A percentile compares a stretch with the other conserved stretches of the same genome.
Conservation (phyloP, 2,329 filamentous ascomycete species). For the Emericellopsis cladophorae region DNA sequence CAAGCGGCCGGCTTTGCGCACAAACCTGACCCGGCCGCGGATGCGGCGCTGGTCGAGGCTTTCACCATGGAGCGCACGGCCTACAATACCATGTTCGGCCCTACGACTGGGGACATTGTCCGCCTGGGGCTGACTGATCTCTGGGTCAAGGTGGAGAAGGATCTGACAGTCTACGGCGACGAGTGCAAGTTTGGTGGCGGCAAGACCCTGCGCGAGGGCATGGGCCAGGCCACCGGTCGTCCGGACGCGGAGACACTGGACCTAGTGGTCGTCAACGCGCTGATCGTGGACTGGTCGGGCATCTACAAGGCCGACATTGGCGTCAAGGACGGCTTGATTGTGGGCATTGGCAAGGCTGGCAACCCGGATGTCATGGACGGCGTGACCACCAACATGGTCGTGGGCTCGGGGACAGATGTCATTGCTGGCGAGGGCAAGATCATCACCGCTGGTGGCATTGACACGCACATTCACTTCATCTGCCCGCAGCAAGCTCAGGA, state of each 20-base stretch:
- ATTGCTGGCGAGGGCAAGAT: conserved; percentile 86
- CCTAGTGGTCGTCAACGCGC: conserved; percentile 76
- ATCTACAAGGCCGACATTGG: conserved; percentile 97
- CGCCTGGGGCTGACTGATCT: conserved; percentile 73
- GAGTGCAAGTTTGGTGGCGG: conserved; percentile 94
- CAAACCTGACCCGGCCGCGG: conserved; percentile 48
- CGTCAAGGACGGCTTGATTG: conserved; percentile 76
- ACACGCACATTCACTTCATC: conserved; percentile 88
- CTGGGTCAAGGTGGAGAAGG: conserved; percentile 83
- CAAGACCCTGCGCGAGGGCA: conserved; percentile 86
- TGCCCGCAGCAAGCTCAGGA: conserved; percentile 87
- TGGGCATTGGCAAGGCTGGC: conserved; percentile 84
- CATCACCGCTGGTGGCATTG: conserved; percentile 78
- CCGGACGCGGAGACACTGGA: conserved; percentile 63
- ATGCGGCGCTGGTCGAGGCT: conserved; percentile 34
- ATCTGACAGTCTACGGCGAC: conserved; percentile 75
- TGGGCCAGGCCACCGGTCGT: conserved; percentile 81
- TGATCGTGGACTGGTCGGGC: conserved; percentile 82
- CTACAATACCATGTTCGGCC: conserved; percentile 85
- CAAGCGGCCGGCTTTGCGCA: conserved; percentile 69
- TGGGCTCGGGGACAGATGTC: conserved; percentile 84
- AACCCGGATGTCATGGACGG: conserved; percentile 97
- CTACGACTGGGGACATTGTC: conserved; percentile 78
- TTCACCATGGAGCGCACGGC: conserved; percentile 64
- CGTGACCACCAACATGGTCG: conserved; percentile 63